phyloP scores from a whole-genome alignment of 208 protist species.

The Leptomonas pyrrhocoris region DNA sequence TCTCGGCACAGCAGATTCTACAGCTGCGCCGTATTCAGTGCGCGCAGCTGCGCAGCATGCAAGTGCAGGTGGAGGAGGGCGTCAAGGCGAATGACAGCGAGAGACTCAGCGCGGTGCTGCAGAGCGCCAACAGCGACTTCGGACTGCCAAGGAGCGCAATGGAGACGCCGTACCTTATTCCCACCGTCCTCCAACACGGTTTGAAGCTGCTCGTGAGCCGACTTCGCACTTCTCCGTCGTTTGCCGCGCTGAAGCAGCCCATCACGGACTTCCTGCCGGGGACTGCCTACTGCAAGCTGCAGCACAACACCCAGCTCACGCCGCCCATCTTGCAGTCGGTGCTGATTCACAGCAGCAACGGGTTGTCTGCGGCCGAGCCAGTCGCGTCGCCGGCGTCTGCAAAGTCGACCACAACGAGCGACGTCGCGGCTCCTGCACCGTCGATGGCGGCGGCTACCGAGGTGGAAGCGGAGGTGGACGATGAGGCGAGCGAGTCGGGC shows the following conservation, averaged over 20 bases:
- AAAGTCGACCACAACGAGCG: not conserved
- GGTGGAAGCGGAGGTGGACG: conserved; percentile 11
- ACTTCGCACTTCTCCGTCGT: conserved; percentile 34
- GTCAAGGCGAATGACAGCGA: conserved; percentile 41
- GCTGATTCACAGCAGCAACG: conserved; percentile 61
- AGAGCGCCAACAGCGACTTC: conserved; percentile 59
- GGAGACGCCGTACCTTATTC: conserved; percentile 44
- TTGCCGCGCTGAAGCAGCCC: conserved; percentile 2
- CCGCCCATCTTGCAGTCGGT: conserved; percentile 44
- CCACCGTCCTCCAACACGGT: conserved; percentile 51
- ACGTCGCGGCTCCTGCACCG: not conserved
- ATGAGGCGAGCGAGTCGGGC: conserved; percentile 29
- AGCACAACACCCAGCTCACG: conserved; percentile 6
- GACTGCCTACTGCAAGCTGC: conserved; percentile 40
- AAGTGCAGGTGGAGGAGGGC: conserved; percentile 55
- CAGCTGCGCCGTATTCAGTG: conserved; percentile 78
- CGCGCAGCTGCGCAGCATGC: conserved; percentile 62
- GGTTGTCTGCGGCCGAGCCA: conserved; percentile 24
- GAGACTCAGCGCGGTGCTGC: conserved; percentile 37
- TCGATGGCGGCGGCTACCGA: not conserved
- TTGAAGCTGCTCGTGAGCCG: conserved; percentile 46
- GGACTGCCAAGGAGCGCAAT: conserved; percentile 52
- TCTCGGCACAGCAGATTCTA: conserved; percentile 64
- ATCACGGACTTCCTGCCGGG: conserved; percentile 15
- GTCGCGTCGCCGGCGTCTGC: not conserved